A percentile compares a stretch with the other conserved stretches of the same genome.
These are phyloP conservation scores for Buxus sempervirens DNA, from an alignment of 164 flowering plant species.

Conservation along the genomic window DNA sequence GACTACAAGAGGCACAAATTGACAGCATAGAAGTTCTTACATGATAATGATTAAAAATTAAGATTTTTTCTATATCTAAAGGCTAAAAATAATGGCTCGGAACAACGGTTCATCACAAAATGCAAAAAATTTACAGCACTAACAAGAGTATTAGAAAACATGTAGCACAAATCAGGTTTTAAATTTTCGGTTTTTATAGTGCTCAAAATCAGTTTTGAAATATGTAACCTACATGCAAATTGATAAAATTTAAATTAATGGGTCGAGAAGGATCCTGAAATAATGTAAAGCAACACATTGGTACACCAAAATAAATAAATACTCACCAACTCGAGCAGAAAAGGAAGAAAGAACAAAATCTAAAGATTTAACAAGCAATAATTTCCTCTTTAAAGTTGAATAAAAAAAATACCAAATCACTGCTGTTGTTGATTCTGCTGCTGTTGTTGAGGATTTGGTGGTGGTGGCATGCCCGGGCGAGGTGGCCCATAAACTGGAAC, in stretches of 20 bases:
- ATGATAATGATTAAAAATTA: not conserved
- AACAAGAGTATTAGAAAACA: not conserved
- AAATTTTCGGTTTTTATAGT: no score
- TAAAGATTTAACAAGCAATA: not conserved
- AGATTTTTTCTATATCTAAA: no score
- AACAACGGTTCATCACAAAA: no score
- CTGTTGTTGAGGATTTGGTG: conserved; percentile 46
- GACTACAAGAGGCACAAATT: no score
- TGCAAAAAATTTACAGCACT: not conserved
- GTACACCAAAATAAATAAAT: not conserved
- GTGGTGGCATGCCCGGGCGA: conserved; percentile 82
- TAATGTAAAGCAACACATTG: not conserved
- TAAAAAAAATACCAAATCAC: conserved; percentile 15
- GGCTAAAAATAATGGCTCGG: no score
- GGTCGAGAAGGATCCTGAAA: no score
- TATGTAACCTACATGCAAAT: not conserved
- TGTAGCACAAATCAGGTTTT: not conserved
- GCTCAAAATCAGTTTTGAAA: not conserved
- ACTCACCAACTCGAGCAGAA: not conserved
- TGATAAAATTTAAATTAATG: no score
- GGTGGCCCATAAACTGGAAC: conserved; percentile 66
- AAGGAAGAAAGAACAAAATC: no score
- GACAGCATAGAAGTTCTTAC: not conserved
- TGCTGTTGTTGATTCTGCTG: conserved; percentile 32
- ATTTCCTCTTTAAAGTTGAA: not conserved